Evolutionary conservation across 2,329 filamentous ascomycete genomes (phyloP), one percentile per base, ranked within the genome.

Genomic region (Westerdykella ornata): DNA sequence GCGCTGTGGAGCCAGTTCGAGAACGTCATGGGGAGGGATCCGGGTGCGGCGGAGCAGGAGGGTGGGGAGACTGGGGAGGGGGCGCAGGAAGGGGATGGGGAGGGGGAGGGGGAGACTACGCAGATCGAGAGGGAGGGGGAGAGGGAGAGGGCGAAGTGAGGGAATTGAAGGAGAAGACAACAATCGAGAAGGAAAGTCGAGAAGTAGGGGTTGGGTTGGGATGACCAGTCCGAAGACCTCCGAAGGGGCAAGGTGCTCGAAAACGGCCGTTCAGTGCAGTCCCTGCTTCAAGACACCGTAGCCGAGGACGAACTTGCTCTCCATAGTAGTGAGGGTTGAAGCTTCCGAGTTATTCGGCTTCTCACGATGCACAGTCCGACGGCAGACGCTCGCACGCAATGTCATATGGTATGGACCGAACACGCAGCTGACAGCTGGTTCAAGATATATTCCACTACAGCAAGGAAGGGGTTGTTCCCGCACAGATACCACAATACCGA

Each of bases 1-100:
- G 88, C 88, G 20, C 76, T 98, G 13, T 98, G 92, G 92, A 94
- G 86, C 30, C 88, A 94, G 59, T 97, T 98, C 60, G 92, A 98
- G 70, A 85, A 83, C 52, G 89, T 97, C 54, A 97, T 96, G 89
- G 86, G 80, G 7, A 86, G 84, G 57, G 77, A 84, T 42, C 68
- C 70, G n/a, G 65, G 47, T 9, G 77, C 83, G 37, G 70, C 70
- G 11, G 64, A 67, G 26, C 66, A 65, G 39, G 56, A 63, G 19
- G 62, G 62, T 38, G 47, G 47, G 18, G 57, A 44, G 17, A 39
- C 38, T 9, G 43, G 45, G 12, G 48, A 41, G 44, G 38, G 56
- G 30, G 44, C 37, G 42, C 19, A 17, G 4, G 30, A 33, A 7
- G 35, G 20, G 13, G 31, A 32, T 19, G 37, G 22, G 36, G 47